Evolutionary conservation across 2,329 filamentous ascomycete species (phyloP).

Genomic region (Aureobasidium leucospermi): DNA sequence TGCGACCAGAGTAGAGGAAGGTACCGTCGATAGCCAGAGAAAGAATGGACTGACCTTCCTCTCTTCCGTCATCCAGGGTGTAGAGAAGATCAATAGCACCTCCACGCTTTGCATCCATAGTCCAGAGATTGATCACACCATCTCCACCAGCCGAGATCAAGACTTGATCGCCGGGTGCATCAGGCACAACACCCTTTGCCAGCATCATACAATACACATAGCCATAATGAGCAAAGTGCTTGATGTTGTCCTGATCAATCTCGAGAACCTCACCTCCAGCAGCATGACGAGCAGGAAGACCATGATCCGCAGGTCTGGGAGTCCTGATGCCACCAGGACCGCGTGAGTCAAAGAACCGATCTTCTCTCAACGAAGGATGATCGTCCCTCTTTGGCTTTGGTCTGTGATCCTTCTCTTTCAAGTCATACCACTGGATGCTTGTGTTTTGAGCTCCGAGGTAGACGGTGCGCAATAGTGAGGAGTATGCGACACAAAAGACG

Average conservation of each 20-base stretch:
- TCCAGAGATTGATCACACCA: constrained; percentile 92
- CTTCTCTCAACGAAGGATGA: constrained; percentile 69
- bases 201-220: constrained; percentile 97
- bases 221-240: constrained; percentile 86
- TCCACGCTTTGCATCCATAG: constrained; percentile 52
- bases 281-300: constrained; percentile 40
- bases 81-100: constrained; percentile 65
- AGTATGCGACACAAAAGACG: constrained; percentile 92
- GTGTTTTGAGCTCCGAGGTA: constrained; percentile 94
- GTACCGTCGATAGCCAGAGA: constrained; percentile 82
- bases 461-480: constrained; percentile 66
- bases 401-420: constrained; percentile 56
- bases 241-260: constrained; percentile 72
- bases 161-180: constrained; percentile 65
- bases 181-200: constrained; percentile 63
- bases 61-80: constrained; percentile 51
- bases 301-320: constrained; percentile 57
- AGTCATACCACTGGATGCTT: constrained; percentile 82
- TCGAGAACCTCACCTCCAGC: constrained; percentile 63
- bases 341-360: constrained; percentile 87
- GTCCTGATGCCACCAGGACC: constrained; percentile 76
- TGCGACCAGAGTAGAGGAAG: constrained; percentile 84
- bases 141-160: constrained; percentile 89
- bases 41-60: constrained; percentile 56
- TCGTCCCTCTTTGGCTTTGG: constrained; percentile 56